Base-by-base conservation (phyloP, 352 stramenopile species). In the Globisporangium alternatum region DNA sequence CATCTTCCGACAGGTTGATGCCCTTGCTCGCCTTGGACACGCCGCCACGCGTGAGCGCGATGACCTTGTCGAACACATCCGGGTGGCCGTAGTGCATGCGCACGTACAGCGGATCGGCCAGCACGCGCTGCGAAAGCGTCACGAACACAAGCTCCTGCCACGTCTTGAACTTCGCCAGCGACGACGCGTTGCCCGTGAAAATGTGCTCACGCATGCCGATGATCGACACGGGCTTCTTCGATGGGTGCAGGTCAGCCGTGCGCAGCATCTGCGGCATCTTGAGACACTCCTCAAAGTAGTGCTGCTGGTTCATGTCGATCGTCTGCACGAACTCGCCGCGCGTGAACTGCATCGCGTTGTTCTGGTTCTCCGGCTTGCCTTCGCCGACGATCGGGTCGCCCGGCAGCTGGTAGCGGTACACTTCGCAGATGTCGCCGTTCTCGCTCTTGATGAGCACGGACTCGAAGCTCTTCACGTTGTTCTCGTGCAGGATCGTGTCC, bases 291-390 rank as follows among this genome's bases (percentile, higher is more conserved):
- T 95, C 86, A 57, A 93, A 91, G 72, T 93, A 93, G 66, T 92
- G 81, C 48, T 95, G 75, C 72, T 95, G 86, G 70, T 95, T 95
- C 86, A 93, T 93, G 77, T 95, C 86, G 35, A 95, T 95, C n/a
- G 84, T 92, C 75, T 95, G 86, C 28, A 95, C 68, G 33, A 91
- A 93, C 70, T 95, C 86, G 47, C 86, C 86, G 47, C 84, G 84
- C 8, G 86, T 93, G 63, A 95, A 95, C 35, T 79, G 75, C 12
- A 83, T 65, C 5, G 83, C 86, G 49, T 93, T 91, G 72, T 95
- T 95, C 68, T 95, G 86, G 74, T 95, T 95, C 64, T 93, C 84
- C 15, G 84, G 84, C 63, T 95, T 95, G 41, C 84, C 86, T 66
- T 95, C 84, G 13, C 86, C 86, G 8, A 95, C 44, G 55, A 95